Evolutionary conservation across 192 early-diverging fungal species (phyloP).

Genomic region (Chytriomyces hyalinus): DNA sequence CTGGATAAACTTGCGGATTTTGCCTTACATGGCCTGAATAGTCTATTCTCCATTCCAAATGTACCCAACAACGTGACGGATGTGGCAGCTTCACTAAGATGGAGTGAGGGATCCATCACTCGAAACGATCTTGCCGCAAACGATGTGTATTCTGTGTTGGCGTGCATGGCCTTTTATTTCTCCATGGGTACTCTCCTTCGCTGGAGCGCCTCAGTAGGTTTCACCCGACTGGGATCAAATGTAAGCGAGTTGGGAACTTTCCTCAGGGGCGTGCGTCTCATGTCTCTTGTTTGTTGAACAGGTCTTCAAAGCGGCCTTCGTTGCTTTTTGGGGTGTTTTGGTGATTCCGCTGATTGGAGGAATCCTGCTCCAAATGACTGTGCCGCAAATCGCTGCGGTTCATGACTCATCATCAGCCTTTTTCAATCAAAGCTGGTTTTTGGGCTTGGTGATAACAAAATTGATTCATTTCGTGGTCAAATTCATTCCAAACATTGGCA

Average conservation of each 20-base stretch:
- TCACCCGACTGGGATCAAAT: background rate
- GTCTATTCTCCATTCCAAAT: no score
- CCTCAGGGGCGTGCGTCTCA: background rate
- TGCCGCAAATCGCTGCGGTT: background rate
- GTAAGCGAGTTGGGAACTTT: background rate
- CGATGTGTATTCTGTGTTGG: background rate
- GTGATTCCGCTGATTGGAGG: background rate
- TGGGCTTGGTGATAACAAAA: background rate
- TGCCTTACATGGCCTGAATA: background rate
- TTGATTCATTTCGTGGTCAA: background rate
- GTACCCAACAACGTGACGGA: no score
- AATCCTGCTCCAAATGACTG: background rate
- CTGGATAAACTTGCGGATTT: background rate
- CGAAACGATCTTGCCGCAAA: background rate
- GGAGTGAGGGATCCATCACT: no score
- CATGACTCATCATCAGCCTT: background rate
- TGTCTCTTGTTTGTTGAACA: background rate
- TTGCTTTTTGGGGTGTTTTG: background rate
- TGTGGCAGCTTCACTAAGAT: no score
- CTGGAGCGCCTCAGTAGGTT: background rate
- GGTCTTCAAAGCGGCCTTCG: background rate
- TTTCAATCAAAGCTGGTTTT: background rate
- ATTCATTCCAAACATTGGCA: background rate
- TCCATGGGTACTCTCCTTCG: background rate
- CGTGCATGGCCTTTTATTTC: background rate